Evolutionary conservation across 2,329 filamentous ascomycete genomes (phyloP).

Genomic region (Tolypocladium amazonense): DNA sequence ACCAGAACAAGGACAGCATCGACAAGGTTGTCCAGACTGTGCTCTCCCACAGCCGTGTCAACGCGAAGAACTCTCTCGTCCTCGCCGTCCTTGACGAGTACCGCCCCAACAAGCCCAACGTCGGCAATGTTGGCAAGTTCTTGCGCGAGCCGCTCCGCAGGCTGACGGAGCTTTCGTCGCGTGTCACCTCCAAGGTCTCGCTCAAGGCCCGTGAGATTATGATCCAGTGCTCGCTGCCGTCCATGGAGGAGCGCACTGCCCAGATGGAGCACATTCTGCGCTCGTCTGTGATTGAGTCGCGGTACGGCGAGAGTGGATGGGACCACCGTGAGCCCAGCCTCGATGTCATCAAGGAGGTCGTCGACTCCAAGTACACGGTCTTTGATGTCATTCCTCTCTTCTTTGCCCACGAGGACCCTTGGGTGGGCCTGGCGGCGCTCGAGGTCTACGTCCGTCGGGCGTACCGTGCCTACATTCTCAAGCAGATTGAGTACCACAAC

Average conservation of each 20-base stretch:
- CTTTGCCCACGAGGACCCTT: constrained; percentile 88
- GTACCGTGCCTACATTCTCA: constrained; percentile 90
- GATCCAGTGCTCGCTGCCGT: constrained; percentile 93
- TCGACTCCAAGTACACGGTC: constrained; percentile 97
- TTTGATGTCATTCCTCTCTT: constrained; percentile 93
- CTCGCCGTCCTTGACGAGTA: constrained; percentile 90
- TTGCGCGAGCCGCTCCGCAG: constrained; percentile 74
- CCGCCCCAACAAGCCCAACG: constrained; percentile 84
- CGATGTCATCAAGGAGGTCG: constrained; percentile 90
- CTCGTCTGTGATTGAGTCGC: constrained; percentile 91
- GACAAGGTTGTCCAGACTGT: constrained; percentile 76
- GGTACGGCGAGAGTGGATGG: constrained; percentile 94
- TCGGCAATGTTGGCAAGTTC: constrained; percentile 79
- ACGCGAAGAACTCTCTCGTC: constrained; percentile 87
- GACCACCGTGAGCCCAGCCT: constrained; percentile 89
- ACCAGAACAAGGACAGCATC: constrained; percentile 92
- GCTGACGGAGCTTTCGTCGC: constrained; percentile 76
- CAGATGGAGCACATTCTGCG: constrained; percentile 99
- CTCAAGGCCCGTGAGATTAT: constrained; percentile 95
- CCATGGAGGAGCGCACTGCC: constrained; percentile 82
- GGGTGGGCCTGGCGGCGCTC: constrained; percentile 85
- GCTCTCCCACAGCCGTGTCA: constrained; percentile 85
- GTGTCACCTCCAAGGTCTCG: constrained; percentile 82
- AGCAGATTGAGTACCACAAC: constrained; percentile 81
- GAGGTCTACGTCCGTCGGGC: constrained; percentile 95